These are phyloP conservation scores for Jacaranda copaia DNA, from an alignment of 257 asterid species.

Conservation along the genomic window DNA sequence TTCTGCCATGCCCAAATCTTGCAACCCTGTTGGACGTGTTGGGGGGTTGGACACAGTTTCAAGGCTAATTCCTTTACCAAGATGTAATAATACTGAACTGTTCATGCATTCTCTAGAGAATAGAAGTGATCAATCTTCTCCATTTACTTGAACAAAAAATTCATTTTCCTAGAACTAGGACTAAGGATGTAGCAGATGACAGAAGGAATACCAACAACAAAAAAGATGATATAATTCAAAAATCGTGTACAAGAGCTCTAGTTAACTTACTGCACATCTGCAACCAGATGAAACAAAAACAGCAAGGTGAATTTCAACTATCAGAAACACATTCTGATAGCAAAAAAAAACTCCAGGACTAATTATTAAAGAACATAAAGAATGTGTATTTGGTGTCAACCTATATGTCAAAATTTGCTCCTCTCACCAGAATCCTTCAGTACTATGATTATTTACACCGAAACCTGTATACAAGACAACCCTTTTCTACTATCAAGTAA, in stretches of 20 bases:
- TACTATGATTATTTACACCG: constrained; percentile 45
- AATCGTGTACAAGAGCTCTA: neutral
- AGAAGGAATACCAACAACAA: too few relatives aligned
- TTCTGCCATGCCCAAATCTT: too few relatives aligned
- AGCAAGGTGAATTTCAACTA: constrained; percentile 27
- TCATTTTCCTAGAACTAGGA: too few relatives aligned
- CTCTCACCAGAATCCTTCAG: constrained; percentile 25
- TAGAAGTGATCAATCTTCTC: too few relatives aligned
- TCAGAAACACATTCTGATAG: constrained; percentile 33
- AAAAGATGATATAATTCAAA: neutral
- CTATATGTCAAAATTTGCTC: constrained; percentile 38
- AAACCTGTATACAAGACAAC: constrained; percentile 37
- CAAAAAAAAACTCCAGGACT: constrained; percentile 32
- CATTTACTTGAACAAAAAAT: too few relatives aligned
- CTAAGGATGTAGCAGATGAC: too few relatives aligned
- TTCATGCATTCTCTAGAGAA: too few relatives aligned
- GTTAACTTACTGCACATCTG: neutral
- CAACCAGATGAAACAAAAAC: neutral
- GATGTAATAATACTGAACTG: too few relatives aligned
- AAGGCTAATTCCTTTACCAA: too few relatives aligned
- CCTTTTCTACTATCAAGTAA: neutral
- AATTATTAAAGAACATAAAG: constrained; percentile 37
- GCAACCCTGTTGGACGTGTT: too few relatives aligned
- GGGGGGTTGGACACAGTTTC: too few relatives aligned
- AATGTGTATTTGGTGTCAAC: constrained; percentile 29